Base-by-base conservation (phyloP, 2,329 filamentous ascomycete species). In the Hypocrella siamensis region DNA sequence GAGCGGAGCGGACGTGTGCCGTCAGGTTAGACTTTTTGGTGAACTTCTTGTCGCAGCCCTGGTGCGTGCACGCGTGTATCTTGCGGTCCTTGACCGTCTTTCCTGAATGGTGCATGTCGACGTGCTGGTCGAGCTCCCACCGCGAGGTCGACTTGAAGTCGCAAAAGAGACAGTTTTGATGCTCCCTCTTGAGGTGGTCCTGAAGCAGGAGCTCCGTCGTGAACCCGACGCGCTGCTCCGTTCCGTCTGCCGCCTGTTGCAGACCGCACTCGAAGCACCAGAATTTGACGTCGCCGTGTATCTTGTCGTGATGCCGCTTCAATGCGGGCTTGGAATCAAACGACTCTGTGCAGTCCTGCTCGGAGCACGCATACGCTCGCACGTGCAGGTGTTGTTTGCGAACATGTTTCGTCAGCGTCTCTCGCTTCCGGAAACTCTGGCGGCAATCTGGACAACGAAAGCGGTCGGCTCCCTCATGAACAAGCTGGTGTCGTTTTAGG, bases 1-100 rank as follows among this genome's bases (percentile, higher is more conserved):
- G 88, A 0, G 78, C 75, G 9, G 71, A 76, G 35, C 78, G 75
- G 33, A 88, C 63, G 48, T 96, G 88, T 1, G 76, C 71, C 12
- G 77, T 80, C 31, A 93, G 64, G 44, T 93, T 94, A n/a, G 79
- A 78, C 38, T 70, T 74, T 47, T 79, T 81, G 14, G 82, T 86
- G 53, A 94, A 94, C 33, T 64, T 71, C 46, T 81, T 82, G 34
- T 59, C 63, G 51, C 86, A 94, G 16, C 68, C 76, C 0, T 64
- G 56, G 46, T 75, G 65, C 1, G 72, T 66, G 49, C 88, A 93
- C 2, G 58, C 51, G 31, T 78, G 71, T 1, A 64, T 71, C 51
- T 74, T 79, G 36, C 76, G 65, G 32, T 79, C 70, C 35, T 73
- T 64, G 7, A 78, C 54, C 6, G 61, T 60, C 38, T 64, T 64